Conservation (phyloP, 306 rosid species). For the Luffa acutangula region DNA sequence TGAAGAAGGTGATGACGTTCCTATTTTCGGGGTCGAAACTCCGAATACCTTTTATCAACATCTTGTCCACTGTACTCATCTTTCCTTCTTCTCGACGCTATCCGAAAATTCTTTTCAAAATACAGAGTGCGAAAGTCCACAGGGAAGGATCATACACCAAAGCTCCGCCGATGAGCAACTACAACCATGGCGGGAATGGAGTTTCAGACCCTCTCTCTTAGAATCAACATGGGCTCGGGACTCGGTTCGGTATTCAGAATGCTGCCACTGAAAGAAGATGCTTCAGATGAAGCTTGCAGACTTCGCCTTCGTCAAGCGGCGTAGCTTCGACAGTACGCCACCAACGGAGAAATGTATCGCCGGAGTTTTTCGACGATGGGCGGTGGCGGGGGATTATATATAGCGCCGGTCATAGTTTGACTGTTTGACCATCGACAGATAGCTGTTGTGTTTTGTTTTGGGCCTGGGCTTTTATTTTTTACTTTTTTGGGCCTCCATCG, state of each 20-base stretch:
- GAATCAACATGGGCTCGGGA: background rate
- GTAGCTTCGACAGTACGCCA: background rate
- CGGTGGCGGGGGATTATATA: background rate
- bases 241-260: background rate
- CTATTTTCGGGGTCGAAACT: slow-evolving; percentile 97
- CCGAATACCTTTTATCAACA: slow-evolving; percentile 89
- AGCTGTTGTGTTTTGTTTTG: background rate
- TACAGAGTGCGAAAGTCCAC: background rate
- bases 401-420: background rate
- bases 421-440: background rate
- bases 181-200: background rate
- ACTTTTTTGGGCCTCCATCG: background rate
- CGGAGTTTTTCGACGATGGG: background rate
- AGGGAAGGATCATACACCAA: background rate
- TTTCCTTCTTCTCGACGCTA: background rate
- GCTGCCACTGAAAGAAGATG: background rate
- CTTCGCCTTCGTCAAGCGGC: background rate
- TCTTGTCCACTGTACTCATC: slow-evolving; percentile 96
- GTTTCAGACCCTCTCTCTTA: background rate
- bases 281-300: background rate
- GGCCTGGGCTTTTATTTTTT: background rate
- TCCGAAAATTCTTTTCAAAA: background rate
- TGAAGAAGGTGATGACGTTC: slow-evolving; percentile 92
- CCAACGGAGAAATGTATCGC: background rate
- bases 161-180: background rate